These are phyloP conservation scores for Cydonia oblonga DNA, from an alignment of 331 rosid species.

Conservation along the genomic window DNA sequence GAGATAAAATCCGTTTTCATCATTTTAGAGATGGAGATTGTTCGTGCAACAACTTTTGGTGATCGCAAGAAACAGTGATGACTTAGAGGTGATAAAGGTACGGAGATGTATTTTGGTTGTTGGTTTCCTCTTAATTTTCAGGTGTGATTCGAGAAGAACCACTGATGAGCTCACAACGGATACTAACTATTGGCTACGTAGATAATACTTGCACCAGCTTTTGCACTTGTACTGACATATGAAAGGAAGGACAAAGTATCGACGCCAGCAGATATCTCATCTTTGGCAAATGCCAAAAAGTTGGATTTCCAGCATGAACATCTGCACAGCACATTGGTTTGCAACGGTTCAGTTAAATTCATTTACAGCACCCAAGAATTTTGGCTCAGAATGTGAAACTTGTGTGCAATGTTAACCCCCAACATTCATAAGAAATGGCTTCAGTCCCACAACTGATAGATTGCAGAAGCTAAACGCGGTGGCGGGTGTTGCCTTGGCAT, in stretches of 20 bases:
- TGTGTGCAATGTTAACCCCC: too few species aligned
- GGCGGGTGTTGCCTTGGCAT: not conserved
- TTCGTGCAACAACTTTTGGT: constrained; percentile 30
- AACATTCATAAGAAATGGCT: not conserved
- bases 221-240: not conserved
- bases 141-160: not conserved
- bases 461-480: not conserved
- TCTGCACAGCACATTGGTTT: not conserved
- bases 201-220: not conserved
- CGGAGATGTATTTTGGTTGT: not conserved
- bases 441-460: not conserved
- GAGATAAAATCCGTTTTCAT: constrained; percentile 34
- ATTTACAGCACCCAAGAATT: not conserved
- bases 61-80: not conserved
- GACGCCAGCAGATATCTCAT: not conserved
- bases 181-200: not conserved
- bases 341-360: not conserved
- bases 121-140: not conserved
- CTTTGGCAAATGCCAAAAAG: not conserved
- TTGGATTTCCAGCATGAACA: not conserved
- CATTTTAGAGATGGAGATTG: constrained; percentile 26
- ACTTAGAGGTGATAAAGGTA: not conserved
- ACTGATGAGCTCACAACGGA: not conserved
- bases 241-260: not conserved
- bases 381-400: not conserved